These are phyloP conservation scores for Lipomyces kockii DNA, from an alignment of 805 yeast genomes.

Conservation along the genomic window DNA sequence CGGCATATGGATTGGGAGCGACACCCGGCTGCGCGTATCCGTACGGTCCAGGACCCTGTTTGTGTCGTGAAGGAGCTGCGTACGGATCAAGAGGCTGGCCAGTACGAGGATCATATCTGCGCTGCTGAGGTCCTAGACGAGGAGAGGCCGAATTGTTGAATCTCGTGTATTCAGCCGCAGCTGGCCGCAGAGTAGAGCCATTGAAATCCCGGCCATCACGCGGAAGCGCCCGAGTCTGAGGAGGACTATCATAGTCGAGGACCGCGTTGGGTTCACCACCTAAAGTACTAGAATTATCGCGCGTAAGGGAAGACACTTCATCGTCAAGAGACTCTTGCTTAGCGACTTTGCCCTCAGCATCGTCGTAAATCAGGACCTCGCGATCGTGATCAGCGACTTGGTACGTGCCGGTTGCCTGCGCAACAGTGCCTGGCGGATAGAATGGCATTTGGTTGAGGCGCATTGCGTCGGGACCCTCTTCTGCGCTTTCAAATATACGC, in stretches of 20 bases:
- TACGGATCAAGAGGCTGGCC: constrained; percentile 2
- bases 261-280: constrained; percentile 13
- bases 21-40: neutral
- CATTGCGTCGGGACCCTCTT: constrained; percentile 17
- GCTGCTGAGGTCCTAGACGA: constrained; percentile 6
- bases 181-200: neutral
- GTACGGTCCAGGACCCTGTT: neutral
- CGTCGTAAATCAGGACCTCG: constrained; percentile 28
- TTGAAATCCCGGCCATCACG: neutral
- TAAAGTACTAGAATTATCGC: constrained; percentile 7
- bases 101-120: constrained; percentile 4
- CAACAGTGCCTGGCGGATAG: constrained; percentile 22
- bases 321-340: constrained; percentile 8
- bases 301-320: constrained; percentile 1
- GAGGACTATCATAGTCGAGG: constrained; percentile 16
- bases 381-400: constrained; percentile 15
- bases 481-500: constrained; percentile 29
- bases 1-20: neutral
- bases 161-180: neutral
- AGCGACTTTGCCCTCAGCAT: constrained; percentile 20
- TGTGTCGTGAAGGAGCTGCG: neutral
- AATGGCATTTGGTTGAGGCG: constrained; percentile 30
- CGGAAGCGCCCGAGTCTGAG: neutral
- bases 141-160: constrained; percentile 1
- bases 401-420: neutral